Evolutionary conservation across 2,329 filamentous ascomycete species (phyloP).

Genomic region (Trichoderma cornu-damae): DNA sequence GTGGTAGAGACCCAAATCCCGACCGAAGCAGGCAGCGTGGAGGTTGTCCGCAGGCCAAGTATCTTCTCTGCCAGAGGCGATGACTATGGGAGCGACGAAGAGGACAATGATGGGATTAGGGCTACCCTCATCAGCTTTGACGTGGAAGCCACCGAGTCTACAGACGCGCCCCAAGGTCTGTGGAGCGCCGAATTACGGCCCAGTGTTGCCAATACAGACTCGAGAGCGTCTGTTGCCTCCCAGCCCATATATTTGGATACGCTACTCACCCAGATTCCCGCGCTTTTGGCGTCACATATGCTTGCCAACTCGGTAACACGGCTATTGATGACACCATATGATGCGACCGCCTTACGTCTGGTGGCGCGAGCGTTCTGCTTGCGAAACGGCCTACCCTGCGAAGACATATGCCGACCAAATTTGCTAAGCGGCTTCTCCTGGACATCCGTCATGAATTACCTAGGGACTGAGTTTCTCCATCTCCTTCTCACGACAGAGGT

Average conservation of each 20-base stretch:
- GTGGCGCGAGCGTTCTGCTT: slow-evolving; percentile 41
- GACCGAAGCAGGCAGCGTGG: slow-evolving; percentile 27
- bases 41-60: slow-evolving; percentile 40
- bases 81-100: slow-evolving; percentile 53
- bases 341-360: slow-evolving; percentile 42
- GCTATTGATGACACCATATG: slow-evolving; percentile 42
- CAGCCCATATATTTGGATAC: slow-evolving; percentile 43
- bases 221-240: slow-evolving; percentile 23
- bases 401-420: slow-evolving; percentile 37
- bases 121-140: slow-evolving; percentile 58
- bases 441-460: slow-evolving; percentile 41
- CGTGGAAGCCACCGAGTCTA: slow-evolving; percentile 52
- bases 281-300: slow-evolving; percentile 43
- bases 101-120: slow-evolving; percentile 50
- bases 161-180: slow-evolving; percentile 46
- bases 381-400: slow-evolving; percentile 35
- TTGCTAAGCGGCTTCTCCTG: slow-evolving; percentile 36
- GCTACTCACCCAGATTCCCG: slow-evolving; percentile 47
- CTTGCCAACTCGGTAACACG: slow-evolving; percentile 41
- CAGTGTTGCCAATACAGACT: slow-evolving; percentile 35
- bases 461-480: slow-evolving; percentile 43
- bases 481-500: slow-evolving; percentile 41
- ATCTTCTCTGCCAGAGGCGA: slow-evolving; percentile 45
- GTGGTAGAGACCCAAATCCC: slow-evolving; percentile 27
- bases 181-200: slow-evolving; percentile 57